These are phyloP conservation scores for Trichoderma aggressivum DNA, from an alignment of 2,329 filamentous ascomycete species.

Conservation along the genomic window DNA sequence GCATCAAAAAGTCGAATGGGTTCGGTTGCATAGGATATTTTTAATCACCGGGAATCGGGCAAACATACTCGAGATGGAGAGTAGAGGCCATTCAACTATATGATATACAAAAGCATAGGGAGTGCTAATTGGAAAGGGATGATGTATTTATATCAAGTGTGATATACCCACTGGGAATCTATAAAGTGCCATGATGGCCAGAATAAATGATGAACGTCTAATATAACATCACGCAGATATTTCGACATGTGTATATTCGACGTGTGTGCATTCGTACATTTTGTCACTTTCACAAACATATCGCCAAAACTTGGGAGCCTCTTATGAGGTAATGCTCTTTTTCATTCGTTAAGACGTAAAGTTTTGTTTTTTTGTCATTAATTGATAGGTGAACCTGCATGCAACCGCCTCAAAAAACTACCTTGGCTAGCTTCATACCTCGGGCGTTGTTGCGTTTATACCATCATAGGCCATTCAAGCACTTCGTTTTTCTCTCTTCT, in stretches of 20 bases:
- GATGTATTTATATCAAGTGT: too few relatives aligned
- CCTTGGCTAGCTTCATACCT: background rate
- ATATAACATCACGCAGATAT: background rate
- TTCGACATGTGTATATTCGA: background rate
- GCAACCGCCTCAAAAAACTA: background rate
- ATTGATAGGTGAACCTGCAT: slow-evolving; percentile 6
- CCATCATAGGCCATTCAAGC: slow-evolving; percentile 15
- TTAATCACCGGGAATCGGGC: background rate
- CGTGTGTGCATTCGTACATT: too few relatives aligned
- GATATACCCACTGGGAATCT: background rate
- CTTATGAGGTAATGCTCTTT: background rate
- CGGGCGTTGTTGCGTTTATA: background rate
- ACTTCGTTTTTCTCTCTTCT: slow-evolving; percentile 24
- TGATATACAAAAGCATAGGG: too few relatives aligned
- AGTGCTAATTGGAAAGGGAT: background rate
- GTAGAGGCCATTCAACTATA: background rate
- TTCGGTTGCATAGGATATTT: background rate
- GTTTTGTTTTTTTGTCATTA: slow-evolving; percentile 12
- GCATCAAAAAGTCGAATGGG: background rate
- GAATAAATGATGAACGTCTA: background rate
- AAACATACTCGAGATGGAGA: background rate
- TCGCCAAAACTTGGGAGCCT: background rate
- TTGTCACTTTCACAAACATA: background rate
- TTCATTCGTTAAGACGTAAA: background rate
- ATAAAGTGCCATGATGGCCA: background rate